phyloP scores from a whole-genome alignment of 768 basidiomycete species.

The Mycena filopes region DNA sequence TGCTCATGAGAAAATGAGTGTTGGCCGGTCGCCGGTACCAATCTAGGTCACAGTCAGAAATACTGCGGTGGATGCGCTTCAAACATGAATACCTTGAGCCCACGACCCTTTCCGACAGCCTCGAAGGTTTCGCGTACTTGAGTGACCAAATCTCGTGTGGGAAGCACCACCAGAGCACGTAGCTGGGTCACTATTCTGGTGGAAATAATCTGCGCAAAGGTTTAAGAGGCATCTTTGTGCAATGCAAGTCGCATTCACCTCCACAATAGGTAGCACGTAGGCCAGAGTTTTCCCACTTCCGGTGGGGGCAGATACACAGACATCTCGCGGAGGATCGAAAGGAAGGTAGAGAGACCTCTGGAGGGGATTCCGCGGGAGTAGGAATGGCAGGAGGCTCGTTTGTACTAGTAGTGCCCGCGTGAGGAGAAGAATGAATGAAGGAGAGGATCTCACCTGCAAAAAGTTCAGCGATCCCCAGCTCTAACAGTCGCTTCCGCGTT shows the following conservation, averaged over 20 bases:
- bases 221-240: constrained; percentile 2
- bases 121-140: constrained; percentile 97
- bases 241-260: constrained; percentile 57
- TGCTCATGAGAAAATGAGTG: constrained; percentile 96
- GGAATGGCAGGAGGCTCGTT: constrained; percentile 85
- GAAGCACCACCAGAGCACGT: constrained; percentile 89
- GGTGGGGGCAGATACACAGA: constrained; percentile 96
- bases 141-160: constrained; percentile 91
- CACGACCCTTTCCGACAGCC: constrained; percentile 82
- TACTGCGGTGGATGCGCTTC: neutral
- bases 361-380: constrained; percentile 60
- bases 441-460: constrained; percentile 77
- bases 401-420: constrained; percentile 73
- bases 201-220: constrained; percentile 68
- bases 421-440: constrained; percentile 1
- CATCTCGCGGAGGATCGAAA: constrained; percentile 75
- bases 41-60: constrained; percentile 49
- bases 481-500: constrained; percentile 70
- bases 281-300: constrained; percentile 98
- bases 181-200: constrained; percentile 82
- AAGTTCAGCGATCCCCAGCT: constrained; percentile 85
- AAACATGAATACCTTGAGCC: constrained; percentile 73
- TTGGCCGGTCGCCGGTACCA: constrained; percentile 90
- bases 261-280: constrained; percentile 94
- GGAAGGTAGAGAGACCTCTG: constrained; percentile 70